Percentiles rank a stretch among this genome's conserved stretches.
Conservation (phyloP, 2,329 filamentous ascomycete species). For the Metarhizium humberi region DNA sequence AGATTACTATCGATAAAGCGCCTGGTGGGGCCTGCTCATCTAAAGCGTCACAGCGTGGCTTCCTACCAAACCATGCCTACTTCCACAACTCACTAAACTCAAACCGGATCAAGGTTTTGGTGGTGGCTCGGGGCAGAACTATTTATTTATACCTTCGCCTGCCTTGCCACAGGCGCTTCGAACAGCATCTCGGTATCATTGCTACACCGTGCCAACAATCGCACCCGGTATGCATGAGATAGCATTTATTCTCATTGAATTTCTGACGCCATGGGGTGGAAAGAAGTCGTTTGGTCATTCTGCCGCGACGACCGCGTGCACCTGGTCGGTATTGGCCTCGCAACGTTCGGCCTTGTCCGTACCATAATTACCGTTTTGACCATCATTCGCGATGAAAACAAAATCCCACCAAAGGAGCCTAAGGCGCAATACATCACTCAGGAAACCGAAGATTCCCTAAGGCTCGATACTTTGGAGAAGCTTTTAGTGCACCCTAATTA, state of each 20-base stretch:
- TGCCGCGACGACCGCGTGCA: slow-evolving; percentile 44
- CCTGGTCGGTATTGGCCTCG: slow-evolving; percentile 43
- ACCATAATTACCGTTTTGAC: slow-evolving; percentile 50
- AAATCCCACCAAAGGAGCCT: slow-evolving; percentile 54
- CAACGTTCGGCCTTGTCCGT: slow-evolving; percentile 48
- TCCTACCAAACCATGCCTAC: background rate
- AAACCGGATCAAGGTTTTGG: slow-evolving; percentile 7
- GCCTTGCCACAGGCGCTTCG: background rate
- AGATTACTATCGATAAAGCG: slow-evolving; percentile 9
- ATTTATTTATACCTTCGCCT: background rate
- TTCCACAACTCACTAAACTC: background rate
- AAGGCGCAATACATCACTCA: slow-evolving; percentile 67
- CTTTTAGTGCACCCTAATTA: slow-evolving; percentile 63
- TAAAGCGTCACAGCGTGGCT: too few relatives aligned
- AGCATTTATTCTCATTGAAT: background rate
- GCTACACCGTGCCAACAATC: background rate
- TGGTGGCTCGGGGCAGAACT: slow-evolving; percentile 14
- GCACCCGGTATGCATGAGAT: background rate
- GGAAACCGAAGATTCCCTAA: slow-evolving; percentile 63
- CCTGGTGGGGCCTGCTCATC: background rate
- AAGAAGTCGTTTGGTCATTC: slow-evolving; percentile 17
- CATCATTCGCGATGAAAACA: slow-evolving; percentile 52
- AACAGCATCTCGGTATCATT: background rate
- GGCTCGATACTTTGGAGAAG: slow-evolving; percentile 55
- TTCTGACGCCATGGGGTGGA: slow-evolving; percentile 27